Evolutionary conservation across 257 asterid genomes (phyloP), one percentile per base, ranked within the genome.

Genomic region (Solanum appendiculatum): DNA sequence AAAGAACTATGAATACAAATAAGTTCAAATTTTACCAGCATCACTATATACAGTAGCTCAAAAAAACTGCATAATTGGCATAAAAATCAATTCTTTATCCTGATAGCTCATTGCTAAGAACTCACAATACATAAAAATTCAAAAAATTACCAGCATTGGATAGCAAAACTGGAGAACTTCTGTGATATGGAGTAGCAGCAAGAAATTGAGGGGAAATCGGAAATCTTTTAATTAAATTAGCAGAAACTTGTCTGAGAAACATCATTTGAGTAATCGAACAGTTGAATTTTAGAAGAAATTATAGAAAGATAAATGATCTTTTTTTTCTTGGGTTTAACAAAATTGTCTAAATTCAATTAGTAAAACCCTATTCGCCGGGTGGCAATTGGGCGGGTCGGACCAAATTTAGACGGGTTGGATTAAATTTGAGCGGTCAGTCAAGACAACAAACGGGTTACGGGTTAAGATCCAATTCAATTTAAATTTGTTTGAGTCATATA

Each of bases 231-330:
- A 80, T 83, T 54, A 92, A 82, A 86, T 88, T 90, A 78, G 89
- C 87, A 85, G 91, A 85, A 85, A 86, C 88, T 88, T 86, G 93
- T 25, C 98, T 93, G 60, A 87, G 83, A 84, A 72, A 89, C 98
- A 93, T 94, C 29, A 46, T 80, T 18, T 25, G 39, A 78, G 58
- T 13, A 44, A 44, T 29, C 84, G 18, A 80, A 44, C 31, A 63
- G 70, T 27, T 78, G 27, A 78, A 16, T 27, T 25, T 25, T 15
- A 15, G 7, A 27, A 80, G 13, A 4, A 77, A n/a, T 4, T 77
- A 77, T 0, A 15, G 60, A 77, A 77, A 77, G 13, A 42, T 42
- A 37, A 77, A 77, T 25, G 5, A 75, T 56, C 25, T 48, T 3
- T 25, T 42, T 9, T 44, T 78, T 37, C 31, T 36, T 73, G 15